A percentile compares a stretch with the other conserved stretches of the same genome.
phyloP scores from a whole-genome alignment of 176 grass and related monocot species.

The Poa pratensis region DNA sequence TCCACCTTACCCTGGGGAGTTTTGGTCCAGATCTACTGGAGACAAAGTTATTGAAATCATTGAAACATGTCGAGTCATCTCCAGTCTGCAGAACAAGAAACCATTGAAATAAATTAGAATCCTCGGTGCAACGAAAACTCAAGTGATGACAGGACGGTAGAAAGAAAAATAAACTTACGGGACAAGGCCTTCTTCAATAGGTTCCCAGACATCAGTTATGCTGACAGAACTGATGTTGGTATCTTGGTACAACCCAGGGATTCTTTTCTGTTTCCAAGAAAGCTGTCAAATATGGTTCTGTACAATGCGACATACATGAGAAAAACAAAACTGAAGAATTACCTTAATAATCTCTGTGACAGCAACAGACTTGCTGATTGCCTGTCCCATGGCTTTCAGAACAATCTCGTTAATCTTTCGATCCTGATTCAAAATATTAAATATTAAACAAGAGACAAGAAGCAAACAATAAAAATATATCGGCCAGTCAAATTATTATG shows the following conservation, averaged over 20 bases:
- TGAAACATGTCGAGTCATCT: constrained; percentile 89
- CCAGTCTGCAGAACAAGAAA: constrained; percentile 55
- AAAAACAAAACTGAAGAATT: constrained; percentile 12
- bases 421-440: constrained; percentile 58
- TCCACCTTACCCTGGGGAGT: constrained; percentile 72
- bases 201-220: constrained; percentile 97
- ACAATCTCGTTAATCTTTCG: constrained; percentile 83
- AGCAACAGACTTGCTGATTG: constrained; percentile 91
- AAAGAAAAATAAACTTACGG: constrained; percentile 56
- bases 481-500: neutral
- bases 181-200: constrained; percentile 98
- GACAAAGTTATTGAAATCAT: constrained; percentile 95
- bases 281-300: constrained; percentile 27
- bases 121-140: neutral
- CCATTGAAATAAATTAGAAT: constrained; percentile 28
- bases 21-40: constrained; percentile 63
- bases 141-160: constrained; percentile 17
- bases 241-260: constrained; percentile 82
- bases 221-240: constrained; percentile 83
- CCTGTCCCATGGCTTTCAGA: constrained; percentile 97
- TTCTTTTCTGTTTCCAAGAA: constrained; percentile 72
- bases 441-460: neutral
- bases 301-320: constrained; percentile 11
- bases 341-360: constrained; percentile 98
- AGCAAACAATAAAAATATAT: constrained; percentile 15